Base-by-base conservation (phyloP, 2,329 filamentous ascomycete genomes). In the Ophiostoma perfectum region DNA sequence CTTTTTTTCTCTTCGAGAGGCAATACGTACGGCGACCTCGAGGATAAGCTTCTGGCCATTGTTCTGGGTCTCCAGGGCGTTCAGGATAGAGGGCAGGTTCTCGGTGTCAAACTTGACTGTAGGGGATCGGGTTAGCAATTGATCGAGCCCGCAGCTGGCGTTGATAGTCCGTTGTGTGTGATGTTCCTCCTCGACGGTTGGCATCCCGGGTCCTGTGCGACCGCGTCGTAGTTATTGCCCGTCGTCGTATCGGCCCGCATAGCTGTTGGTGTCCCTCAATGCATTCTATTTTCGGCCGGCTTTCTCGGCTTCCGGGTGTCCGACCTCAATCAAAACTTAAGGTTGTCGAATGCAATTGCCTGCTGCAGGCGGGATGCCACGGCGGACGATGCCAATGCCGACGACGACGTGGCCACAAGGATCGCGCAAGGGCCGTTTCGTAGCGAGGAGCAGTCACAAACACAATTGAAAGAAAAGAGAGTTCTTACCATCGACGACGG, bases 71-170 rank as follows among this genome's bases (percentile, higher is more conserved):
- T 90, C 88, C 78, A 99, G 86, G 80, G 95, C 95, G 84, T 99
- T 98, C 80, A 98, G 90, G 88, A 99, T 99, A 75, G 93, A 83
- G 77, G 95, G 95, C 74, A 99, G 91, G 84, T 94, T 91, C 74
- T 94, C 91, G 76, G 85, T 87, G 79, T 97, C 92, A 86, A 98
- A 98, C 87, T 98, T 98, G 82, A 97, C 94, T 97, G 80, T 76
- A 67, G 18, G 38, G 52, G 2, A 27, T 27, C 27, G 27, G 52
- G 55, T 69, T 72, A 68, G 52, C 70, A 78, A 72, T 8, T 55
- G 49, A 27, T 27, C n/a, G 49, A 18, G 47, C 16, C 12, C 2
- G 47, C 4, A 18, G 49, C n/a, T 49, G 5, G 47, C 11, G 7
- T 8, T n/a, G 27, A 9, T 8, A 44, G 42, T 8, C 42, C 8